phyloP scores from a whole-genome alignment of 2,329 filamentous ascomycete species.

The Fonsecaea monophora region DNA sequence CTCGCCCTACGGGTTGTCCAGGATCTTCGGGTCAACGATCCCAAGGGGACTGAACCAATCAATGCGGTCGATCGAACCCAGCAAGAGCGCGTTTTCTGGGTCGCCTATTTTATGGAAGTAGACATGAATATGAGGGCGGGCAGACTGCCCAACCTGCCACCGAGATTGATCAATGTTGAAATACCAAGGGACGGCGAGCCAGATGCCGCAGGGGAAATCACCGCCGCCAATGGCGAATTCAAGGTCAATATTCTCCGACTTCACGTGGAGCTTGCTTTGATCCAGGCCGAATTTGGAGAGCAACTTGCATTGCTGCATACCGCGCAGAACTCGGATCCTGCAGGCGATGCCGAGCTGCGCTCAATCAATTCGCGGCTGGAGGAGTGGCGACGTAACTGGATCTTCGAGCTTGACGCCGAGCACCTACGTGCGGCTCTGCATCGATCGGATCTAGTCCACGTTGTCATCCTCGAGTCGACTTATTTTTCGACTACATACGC shows the following conservation, averaged over 20 bases:
- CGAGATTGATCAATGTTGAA: slow-evolving; percentile 82
- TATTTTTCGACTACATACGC: slow-evolving; percentile 23
- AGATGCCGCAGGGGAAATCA: slow-evolving; percentile 93
- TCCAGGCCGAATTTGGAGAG: slow-evolving; percentile 29
- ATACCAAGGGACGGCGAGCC: slow-evolving; percentile 85
- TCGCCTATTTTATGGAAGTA: slow-evolving; percentile 74
- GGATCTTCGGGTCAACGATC: slow-evolving; percentile 28
- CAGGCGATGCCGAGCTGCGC: slow-evolving; percentile 9
- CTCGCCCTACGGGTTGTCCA: slow-evolving; percentile 81
- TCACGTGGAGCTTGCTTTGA: slow-evolving; percentile 81
- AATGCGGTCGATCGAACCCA: slow-evolving; percentile 94
- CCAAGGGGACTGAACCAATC: slow-evolving; percentile 71
- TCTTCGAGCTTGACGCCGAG: slow-evolving; percentile 21
- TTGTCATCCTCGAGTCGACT: slow-evolving; percentile 28
- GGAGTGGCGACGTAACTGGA: slow-evolving; percentile 25
- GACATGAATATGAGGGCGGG: slow-evolving; percentile 49
- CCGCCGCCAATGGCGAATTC: slow-evolving; percentile 80
- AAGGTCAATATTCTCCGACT: slow-evolving; percentile 93
- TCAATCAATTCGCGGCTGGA: slow-evolving; percentile 19
- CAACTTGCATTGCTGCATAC: slow-evolving; percentile 3
- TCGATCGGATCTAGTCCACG: slow-evolving; percentile 32
- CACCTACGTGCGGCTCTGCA: slow-evolving; percentile 23
- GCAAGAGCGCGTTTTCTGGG: slow-evolving; percentile 77
- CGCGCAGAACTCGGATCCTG: neutral
- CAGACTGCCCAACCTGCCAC: slow-evolving; percentile 17